phyloP scores from a whole-genome alignment of 495 filamentous ascomycete species.

The Trichoderma orchidacearum region DNA sequence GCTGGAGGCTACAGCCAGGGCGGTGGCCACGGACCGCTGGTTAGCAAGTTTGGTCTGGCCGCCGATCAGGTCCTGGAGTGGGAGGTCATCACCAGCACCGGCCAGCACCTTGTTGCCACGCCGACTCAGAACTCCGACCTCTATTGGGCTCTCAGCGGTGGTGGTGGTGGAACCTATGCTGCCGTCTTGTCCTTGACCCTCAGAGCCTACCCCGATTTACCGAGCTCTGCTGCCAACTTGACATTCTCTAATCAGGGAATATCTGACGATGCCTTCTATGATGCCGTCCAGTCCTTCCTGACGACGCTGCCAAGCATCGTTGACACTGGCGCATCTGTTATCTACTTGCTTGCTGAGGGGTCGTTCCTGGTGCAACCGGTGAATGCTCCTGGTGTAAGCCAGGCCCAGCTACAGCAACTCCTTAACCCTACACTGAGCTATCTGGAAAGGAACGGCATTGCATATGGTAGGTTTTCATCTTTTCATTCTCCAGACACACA shows the following conservation, averaged over 20 bases:
- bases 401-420: not conserved
- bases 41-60: slow-evolving; percentile 27
- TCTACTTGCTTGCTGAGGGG: not conserved
- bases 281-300: slow-evolving; percentile 22
- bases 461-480: not conserved
- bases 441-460: not conserved
- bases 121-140: slow-evolving; percentile 30
- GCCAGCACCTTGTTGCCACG: slow-evolving; percentile 28
- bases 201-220: slow-evolving; percentile 15
- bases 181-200: slow-evolving; percentile 29
- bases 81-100: slow-evolving; percentile 35
- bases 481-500: not conserved
- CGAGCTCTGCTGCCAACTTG: slow-evolving; percentile 1
- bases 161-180: slow-evolving; percentile 37
- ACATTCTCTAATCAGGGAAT: not conserved
- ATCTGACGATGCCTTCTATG: slow-evolving; percentile 19
- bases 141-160: slow-evolving; percentile 44
- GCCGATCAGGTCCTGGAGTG: slow-evolving; percentile 30
- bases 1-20: slow-evolving; percentile 44
- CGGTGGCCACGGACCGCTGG: slow-evolving; percentile 40
- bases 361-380: not conserved
- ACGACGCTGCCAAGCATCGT: slow-evolving; percentile 11
- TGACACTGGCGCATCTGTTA: not conserved
- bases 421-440: not conserved
- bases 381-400: not conserved